Evolutionary conservation across 2,329 filamentous ascomycete species (phyloP).

Genomic region (Eutypa lata): DNA sequence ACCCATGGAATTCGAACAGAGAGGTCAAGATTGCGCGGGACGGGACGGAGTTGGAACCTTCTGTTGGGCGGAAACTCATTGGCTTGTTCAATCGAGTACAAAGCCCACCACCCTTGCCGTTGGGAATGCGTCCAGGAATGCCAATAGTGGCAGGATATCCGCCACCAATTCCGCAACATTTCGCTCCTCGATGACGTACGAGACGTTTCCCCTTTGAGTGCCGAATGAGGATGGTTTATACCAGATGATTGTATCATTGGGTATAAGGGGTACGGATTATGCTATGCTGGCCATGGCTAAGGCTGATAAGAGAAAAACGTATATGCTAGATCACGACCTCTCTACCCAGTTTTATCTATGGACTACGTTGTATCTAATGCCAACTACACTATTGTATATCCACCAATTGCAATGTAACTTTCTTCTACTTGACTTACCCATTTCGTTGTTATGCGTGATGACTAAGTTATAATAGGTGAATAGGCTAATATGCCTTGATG

Average conservation of each 20-base stretch:
- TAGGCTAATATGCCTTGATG: no score
- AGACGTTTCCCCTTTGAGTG: not conserved
- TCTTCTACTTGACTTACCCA: no score
- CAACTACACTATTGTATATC: not conserved
- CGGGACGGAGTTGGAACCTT: conserved; percentile 87
- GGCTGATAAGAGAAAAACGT: not conserved
- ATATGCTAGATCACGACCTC: not conserved
- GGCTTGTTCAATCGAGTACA: conserved; percentile 69
- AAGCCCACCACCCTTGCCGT: conserved; percentile 30
- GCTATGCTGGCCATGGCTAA: conserved; percentile 15
- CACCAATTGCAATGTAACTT: not conserved
- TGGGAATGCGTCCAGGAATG: conserved; percentile 29
- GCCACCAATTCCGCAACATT: conserved; percentile 32
- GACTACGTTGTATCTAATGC: not conserved
- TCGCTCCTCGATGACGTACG: conserved; percentile 23
- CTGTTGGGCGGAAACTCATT: conserved; percentile 71
- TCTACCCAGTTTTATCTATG: not conserved
- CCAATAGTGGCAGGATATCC: conserved; percentile 35
- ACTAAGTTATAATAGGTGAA: not conserved
- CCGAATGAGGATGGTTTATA: conserved; percentile 2
- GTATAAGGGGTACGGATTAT: conserved; percentile 6
- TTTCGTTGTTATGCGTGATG: not conserved
- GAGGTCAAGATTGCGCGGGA: conserved; percentile 96
- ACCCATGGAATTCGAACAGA: conserved; percentile 91
- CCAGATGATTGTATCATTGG: conserved; percentile 4